Evolutionary conservation across 176 grass and related monocot genomes (phyloP).

Genomic region (Oryza punctata): DNA sequence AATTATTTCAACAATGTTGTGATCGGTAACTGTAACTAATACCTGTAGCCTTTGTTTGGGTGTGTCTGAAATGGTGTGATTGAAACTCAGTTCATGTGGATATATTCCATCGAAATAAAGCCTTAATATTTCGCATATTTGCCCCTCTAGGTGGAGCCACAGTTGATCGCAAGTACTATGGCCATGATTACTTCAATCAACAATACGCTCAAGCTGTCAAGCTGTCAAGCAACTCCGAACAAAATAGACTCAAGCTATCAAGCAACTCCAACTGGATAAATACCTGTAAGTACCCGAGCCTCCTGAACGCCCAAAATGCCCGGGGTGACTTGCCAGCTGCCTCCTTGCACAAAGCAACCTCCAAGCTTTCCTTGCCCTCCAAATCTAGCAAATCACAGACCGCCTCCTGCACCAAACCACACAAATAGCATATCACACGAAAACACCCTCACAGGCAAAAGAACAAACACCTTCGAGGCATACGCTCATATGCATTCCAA

Average conservation of each 20-base stretch:
- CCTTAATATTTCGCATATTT: neutral
- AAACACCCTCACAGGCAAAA: constrained; percentile 24
- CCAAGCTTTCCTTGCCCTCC: constrained; percentile 90
- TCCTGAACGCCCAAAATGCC: constrained; percentile 81
- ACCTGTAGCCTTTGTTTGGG: neutral
- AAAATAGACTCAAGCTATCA: constrained; percentile 32
- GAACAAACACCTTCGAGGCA: constrained; percentile 16
- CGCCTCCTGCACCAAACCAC: constrained; percentile 48
- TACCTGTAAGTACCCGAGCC: constrained; percentile 97
- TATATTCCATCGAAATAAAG: neutral
- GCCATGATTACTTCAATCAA: constrained; percentile 9
- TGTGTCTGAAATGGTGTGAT: neutral
- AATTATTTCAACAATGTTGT: neutral
- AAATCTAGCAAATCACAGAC: constrained; percentile 82
- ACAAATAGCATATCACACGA: constrained; percentile 27
- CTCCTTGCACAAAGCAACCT: constrained; percentile 85
- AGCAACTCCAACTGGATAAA: constrained; percentile 34
- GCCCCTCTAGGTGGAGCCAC: neutral
- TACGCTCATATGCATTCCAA: constrained; percentile 14
- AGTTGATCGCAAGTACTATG: constrained; percentile 12
- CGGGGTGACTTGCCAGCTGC: constrained; percentile 70
- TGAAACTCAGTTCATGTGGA: neutral
- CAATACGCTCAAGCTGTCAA: constrained; percentile 20
- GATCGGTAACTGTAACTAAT: neutral
- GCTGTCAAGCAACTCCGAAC: too few species aligned